Base-by-base conservation (phyloP, 495 filamentous ascomycete genomes). In the Aspergillus steynii region DNA sequence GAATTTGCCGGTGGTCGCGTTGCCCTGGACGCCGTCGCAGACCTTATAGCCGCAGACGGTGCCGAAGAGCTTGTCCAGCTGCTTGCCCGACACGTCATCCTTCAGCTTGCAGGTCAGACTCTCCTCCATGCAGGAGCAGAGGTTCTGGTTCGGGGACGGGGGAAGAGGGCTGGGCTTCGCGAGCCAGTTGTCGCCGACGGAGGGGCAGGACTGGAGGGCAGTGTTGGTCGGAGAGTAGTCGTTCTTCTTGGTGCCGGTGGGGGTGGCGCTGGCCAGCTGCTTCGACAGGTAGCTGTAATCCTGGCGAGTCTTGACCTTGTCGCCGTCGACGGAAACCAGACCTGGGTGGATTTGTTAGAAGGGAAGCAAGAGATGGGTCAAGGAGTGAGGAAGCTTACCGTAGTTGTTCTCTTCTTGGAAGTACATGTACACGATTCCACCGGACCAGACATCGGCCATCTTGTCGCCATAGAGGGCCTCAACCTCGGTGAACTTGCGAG, bases 361-460 rank as follows among this genome's bases (percentile, higher is more conserved):
- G 14, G 34, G 52, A 14, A 53, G 56, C 29, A 3, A 31, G 27
- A 56, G 46, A 26, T 14, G 27, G 32, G 26, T 27, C 28, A 56
- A 27, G 26, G 37, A 20, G 20, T 20, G 20, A 20, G 32, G 42
- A 12, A 31, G 6, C 79, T 56, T 75, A 87, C 93, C 93, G 68
- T 90, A 98, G 71, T 96, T 78, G 74, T 97, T 96, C 8, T 78
- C 82, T 68, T 95, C 92, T 72, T 97, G 78, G 78, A 91, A 92
- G 80, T 94, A 97, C 92, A 94, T 94, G 79, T 97, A 97, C 29
- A 96, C 88, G 64, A 97, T 93, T 67, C 94, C 93, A 66, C 93
- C 93, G 52, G 89, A 94, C 85, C 90, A 93, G 55, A 96, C 90
- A 25, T 67, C 65, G n/a, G 85, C 86, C 94, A 98, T 98, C 47